Evolutionary conservation across 202 grass and related monocot genomes (phyloP).

Genomic region (Zoysia matrella): DNA sequence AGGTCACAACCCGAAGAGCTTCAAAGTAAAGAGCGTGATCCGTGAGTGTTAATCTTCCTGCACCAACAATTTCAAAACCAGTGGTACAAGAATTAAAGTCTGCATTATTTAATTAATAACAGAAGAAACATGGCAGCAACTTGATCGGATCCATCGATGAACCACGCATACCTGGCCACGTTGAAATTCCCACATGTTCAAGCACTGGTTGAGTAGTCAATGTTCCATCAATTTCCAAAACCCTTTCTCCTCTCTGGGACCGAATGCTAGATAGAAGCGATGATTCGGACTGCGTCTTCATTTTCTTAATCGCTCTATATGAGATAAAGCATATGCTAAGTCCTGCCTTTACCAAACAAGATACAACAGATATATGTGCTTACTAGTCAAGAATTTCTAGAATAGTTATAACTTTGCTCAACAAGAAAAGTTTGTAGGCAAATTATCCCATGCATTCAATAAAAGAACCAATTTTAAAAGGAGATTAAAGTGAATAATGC

Average conservation of each 20-base stretch:
- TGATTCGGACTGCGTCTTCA: slow-evolving; percentile 93
- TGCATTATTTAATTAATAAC: slow-evolving; percentile 18
- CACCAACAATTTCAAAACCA: slow-evolving; percentile 31
- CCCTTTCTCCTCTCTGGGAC: slow-evolving; percentile 76
- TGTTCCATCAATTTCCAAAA: slow-evolving; percentile 95
- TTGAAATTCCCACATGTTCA: slow-evolving; percentile 90
- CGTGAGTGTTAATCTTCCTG: slow-evolving; percentile 90
- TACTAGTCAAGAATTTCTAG: slow-evolving; percentile 35
- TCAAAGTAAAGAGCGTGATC: slow-evolving; percentile 98
- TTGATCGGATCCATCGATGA: slow-evolving; percentile 34
- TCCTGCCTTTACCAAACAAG: slow-evolving; percentile 39
- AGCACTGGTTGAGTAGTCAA: slow-evolving; percentile 94
- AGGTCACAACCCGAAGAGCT: slow-evolving; percentile 80
- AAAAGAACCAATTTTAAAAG: slow-evolving; percentile 4
- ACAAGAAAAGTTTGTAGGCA: slow-evolving; percentile 5
- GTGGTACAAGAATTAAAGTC: slow-evolving; percentile 11
- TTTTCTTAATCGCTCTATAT: slow-evolving; percentile 94
- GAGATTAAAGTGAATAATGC: slow-evolving; percentile 15
- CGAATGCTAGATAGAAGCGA: slow-evolving; percentile 73
- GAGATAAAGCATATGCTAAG: slow-evolving; percentile 52
- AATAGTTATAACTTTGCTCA: slow-evolving; percentile 21
- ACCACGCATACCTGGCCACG: slow-evolving; percentile 79
- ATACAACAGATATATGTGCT: slow-evolving; percentile 34
- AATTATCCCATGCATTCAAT: slow-evolving; percentile 5
- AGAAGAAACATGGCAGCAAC: slow-evolving; percentile 32